Evolutionary conservation across 179 eudicot species (phyloP).

Genomic region (Actinidia polygama): DNA sequence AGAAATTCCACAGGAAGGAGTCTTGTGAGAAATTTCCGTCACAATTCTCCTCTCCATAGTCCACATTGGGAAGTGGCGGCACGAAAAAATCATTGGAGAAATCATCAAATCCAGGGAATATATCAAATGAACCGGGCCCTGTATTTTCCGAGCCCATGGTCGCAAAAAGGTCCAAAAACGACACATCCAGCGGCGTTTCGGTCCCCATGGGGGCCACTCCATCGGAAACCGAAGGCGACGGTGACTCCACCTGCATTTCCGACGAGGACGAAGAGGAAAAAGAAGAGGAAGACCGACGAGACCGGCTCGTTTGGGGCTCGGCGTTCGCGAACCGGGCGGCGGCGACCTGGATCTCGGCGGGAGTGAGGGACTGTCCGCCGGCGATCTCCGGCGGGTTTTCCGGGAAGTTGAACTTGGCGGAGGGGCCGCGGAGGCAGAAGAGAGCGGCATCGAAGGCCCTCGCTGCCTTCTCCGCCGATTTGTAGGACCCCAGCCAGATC

Average conservation of each 20-base stretch:
- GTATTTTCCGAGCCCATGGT: conserved; percentile 37
- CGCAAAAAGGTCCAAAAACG: conserved; percentile 39
- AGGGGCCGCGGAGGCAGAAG: conserved; percentile 62
- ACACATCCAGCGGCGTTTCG: conserved; percentile 33
- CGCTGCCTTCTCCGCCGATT: conserved; percentile 68
- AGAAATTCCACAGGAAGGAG: conserved; percentile 68
- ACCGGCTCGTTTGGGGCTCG: neutral
- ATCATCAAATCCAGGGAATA: conserved; percentile 29
- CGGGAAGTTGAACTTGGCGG: conserved; percentile 74
- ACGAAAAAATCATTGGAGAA: conserved; percentile 31
- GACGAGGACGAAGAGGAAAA: conserved; percentile 29
- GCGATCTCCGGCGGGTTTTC: conserved; percentile 57
- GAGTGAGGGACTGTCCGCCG: conserved; percentile 42
- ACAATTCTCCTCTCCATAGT: conserved; percentile 33
- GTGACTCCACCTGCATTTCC: conserved; percentile 24
- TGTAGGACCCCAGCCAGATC: conserved; percentile 78
- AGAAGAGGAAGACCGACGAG: conserved; percentile 19
- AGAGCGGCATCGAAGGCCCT: conserved; percentile 88
- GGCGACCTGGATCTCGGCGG: conserved; percentile 55
- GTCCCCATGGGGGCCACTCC: conserved; percentile 33
- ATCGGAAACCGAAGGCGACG: conserved; percentile 39
- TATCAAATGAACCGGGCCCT: conserved; percentile 42
- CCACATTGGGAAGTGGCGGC: conserved; percentile 15
- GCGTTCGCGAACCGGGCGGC: conserved; percentile 61
- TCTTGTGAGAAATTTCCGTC: conserved; percentile 35